These are phyloP conservation scores for Gamsiella multidivaricata DNA, from an alignment of 192 early-diverging fungal genomes.

Conservation along the genomic window DNA sequence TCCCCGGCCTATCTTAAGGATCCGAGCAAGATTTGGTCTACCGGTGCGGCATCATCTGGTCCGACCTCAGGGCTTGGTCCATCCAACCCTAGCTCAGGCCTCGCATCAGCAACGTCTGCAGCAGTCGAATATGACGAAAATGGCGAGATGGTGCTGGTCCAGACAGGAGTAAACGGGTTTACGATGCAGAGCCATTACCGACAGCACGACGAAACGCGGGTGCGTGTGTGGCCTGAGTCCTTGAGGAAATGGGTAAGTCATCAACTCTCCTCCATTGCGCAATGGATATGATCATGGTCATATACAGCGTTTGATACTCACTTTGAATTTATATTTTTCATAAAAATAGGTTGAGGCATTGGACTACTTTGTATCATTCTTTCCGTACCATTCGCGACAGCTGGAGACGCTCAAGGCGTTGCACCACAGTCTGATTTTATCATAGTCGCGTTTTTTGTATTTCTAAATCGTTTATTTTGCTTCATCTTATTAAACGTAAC, in stretches of 20 bases:
- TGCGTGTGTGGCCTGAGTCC: conserved; percentile 59
- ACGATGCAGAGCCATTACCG: conserved; percentile 15
- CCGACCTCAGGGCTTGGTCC: neutral
- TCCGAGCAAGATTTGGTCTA: neutral
- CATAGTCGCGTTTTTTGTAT: conserved; percentile 8
- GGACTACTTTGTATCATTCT: conserved; percentile 66
- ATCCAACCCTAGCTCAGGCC: neutral
- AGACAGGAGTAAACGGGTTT: conserved; percentile 33
- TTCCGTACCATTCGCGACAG: conserved; percentile 58
- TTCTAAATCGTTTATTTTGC: neutral
- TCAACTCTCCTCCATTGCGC: neutral
- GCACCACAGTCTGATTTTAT: conserved; percentile 55
- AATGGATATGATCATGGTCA: neutral
- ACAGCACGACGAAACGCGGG: conserved; percentile 16
- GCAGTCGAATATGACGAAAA: conserved; percentile 6
- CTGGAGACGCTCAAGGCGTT: conserved; percentile 55
- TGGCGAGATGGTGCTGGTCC: conserved; percentile 1
- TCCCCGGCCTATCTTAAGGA: conserved; percentile 56
- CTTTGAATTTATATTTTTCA: neutral
- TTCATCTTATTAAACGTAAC: neutral
- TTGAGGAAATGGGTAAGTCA: conserved; percentile 64
- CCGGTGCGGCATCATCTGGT: neutral
- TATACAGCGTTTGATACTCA: neutral
- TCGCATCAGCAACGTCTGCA: neutral
- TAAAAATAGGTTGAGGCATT: conserved; percentile 61